Evolutionary conservation across 345 rosid species (phyloP).

Genomic region (Populus ilicifolia): DNA sequence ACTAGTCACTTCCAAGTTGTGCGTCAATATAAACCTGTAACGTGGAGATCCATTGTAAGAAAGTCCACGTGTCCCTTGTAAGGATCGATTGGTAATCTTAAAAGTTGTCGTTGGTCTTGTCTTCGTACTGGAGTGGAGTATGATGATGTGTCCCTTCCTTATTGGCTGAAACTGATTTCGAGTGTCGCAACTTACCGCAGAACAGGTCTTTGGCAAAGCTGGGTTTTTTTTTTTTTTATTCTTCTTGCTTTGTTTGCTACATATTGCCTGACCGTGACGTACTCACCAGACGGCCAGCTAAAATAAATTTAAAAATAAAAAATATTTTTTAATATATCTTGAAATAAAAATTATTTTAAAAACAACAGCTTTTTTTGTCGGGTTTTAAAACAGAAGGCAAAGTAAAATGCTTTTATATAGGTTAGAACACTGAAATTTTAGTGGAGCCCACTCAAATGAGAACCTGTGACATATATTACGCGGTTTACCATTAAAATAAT

Average conservation of each 20-base stretch:
- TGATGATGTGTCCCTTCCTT: not conserved
- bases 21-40: too few relatives aligned
- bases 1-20: too few relatives aligned
- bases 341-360: too few relatives aligned
- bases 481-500: conserved; percentile 14
- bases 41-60: too few relatives aligned
- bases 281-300: not conserved
- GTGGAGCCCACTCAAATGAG: conserved; percentile 9
- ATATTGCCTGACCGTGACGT: conserved; percentile 21
- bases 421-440: not conserved
- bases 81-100: too few relatives aligned
- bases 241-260: not conserved
- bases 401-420: conserved; percentile 3
- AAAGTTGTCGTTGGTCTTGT: too few relatives aligned
- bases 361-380: too few relatives aligned
- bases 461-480: conserved; percentile 10
- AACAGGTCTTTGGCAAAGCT: not conserved
- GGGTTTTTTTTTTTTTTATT: not conserved
- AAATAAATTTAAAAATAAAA: too few relatives aligned
- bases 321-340: too few relatives aligned
- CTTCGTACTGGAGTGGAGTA: too few relatives aligned
- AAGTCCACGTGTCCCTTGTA: too few relatives aligned
- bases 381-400: too few relatives aligned
- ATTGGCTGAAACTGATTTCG: not conserved
- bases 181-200: not conserved